These are phyloP conservation scores for Hymenoscyphus albidus DNA, from an alignment of 2,329 filamentous ascomycete species.

Conservation along the genomic window DNA sequence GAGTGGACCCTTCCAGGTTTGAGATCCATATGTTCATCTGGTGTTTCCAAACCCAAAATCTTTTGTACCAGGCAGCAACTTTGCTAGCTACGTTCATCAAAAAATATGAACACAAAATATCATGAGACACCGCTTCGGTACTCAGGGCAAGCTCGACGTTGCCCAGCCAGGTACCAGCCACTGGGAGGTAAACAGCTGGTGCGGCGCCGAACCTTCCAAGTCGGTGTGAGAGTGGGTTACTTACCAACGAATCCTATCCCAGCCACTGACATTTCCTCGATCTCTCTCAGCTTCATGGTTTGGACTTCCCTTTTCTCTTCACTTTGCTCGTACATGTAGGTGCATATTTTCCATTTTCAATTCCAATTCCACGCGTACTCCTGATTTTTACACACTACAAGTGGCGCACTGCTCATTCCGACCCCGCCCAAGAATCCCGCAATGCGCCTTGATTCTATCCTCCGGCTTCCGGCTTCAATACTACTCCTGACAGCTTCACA, in stretches of 20 bases:
- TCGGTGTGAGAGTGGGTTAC: slow-evolving; percentile 1
- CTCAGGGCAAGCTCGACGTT: not conserved
- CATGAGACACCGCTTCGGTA: not conserved
- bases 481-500: slow-evolving; percentile 44
- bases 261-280: slow-evolving; percentile 11
- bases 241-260: slow-evolving; percentile 5
- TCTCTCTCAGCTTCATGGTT: not conserved
- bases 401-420: slow-evolving; percentile 5
- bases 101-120: not conserved
- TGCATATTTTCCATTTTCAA: slow-evolving; percentile 1
- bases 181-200: not conserved
- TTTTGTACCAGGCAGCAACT: not conserved
- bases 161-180: not conserved
- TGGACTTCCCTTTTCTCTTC: not conserved
- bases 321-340: not conserved
- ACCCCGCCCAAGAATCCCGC: slow-evolving; percentile 10
- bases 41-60: not conserved
- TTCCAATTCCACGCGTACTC: not conserved
- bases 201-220: not conserved
- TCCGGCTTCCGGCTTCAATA: slow-evolving; percentile 43
- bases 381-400: slow-evolving; percentile 1
- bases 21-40: too few relatives aligned
- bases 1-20: not conserved
- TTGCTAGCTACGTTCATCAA: not conserved
- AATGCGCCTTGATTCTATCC: slow-evolving; percentile 42